Base-by-base conservation (phyloP, 2,329 filamentous ascomycete genomes). In the Penicillium concentricum region DNA sequence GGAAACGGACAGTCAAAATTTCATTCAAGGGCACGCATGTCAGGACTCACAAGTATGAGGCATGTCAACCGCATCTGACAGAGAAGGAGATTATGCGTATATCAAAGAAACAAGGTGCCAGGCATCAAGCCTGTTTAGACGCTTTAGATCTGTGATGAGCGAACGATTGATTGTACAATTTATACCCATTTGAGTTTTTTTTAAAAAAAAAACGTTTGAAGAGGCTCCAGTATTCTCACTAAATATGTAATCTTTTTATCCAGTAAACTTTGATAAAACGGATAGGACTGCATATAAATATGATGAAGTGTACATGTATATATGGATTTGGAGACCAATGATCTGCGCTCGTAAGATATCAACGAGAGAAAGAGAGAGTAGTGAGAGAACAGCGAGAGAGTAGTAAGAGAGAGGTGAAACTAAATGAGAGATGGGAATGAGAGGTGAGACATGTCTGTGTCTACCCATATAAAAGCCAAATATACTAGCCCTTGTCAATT, bases 1-100 rank as follows among this genome's bases (percentile, higher is more conserved):
- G 62, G 22, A 28, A 42, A 12, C 26, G 61, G 2, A 38, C 56
- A 35, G 15, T 56, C 1, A 60, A 49, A 30, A 22, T 54, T 38
- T 15, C 4, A 1, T 51, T 37, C 22, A 16, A 42, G 16, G 52
- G 52, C 5, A 13, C 10, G 13, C 45, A 35, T 47, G 9, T 53
- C 7, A 20, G 34, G 24, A 32, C 32, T 39, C 22, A 15, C 30
- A 42, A 4, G 16, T 54, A 41, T 41, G 44, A 41, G 34, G 10
- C 20, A 16, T 15, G 26, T 9, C 18, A n/a, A 10, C 28, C 38
- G 8, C 3, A 6, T 37, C 15, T 38, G 6, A 20, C 30, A 4
- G 45, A 50, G 38, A 12, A 50, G n/a, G 45, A 51, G 22, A 43
- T 54, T 22, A 15, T 22, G 45, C 9, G 34, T 18, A 37, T 51